A percentile compares a stretch with the other conserved stretches of the same genome.
These are phyloP conservation scores for Phycomyces nitens DNA, from an alignment of 192 early-diverging fungal genomes.

Conservation along the genomic window DNA sequence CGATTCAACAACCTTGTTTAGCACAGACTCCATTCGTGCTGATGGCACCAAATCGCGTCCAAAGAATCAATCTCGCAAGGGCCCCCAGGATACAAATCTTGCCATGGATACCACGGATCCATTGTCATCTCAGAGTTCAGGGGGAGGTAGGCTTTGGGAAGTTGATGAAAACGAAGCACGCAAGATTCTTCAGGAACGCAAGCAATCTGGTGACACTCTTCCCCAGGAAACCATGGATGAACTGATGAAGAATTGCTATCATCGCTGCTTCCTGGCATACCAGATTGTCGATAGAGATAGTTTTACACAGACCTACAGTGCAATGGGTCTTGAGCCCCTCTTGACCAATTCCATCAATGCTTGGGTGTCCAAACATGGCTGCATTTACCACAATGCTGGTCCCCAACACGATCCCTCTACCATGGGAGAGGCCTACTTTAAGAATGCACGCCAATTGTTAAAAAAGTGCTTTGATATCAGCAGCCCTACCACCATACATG, in stretches of 20 bases:
- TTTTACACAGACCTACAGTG: slow-evolving; percentile 21
- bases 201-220: slow-evolving; percentile 21
- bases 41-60: slow-evolving; percentile 11
- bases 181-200: slow-evolving; percentile 32
- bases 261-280: slow-evolving; percentile 37
- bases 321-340: slow-evolving; percentile 27
- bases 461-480: slow-evolving; percentile 44
- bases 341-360: slow-evolving; percentile 40
- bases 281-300: slow-evolving; percentile 33
- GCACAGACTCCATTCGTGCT: slow-evolving; percentile 31
- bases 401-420: slow-evolving; percentile 23
- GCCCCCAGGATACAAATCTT: neutral
- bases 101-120: too few relatives aligned
- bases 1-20: slow-evolving; percentile 36
- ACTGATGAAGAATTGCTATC: slow-evolving; percentile 33
- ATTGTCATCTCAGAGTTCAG: neutral
- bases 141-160: slow-evolving; percentile 35
- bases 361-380: slow-evolving; percentile 39
- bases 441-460: slow-evolving; percentile 37
- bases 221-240: slow-evolving; percentile 27
- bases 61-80: slow-evolving; percentile 9
- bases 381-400: slow-evolving; percentile 32
- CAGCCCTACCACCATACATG: slow-evolving; percentile 38
- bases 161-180: slow-evolving; percentile 36
- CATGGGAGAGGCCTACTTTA: slow-evolving; percentile 39